These are phyloP conservation scores for Metarhizium anisopliae DNA, from an alignment of 2,329 filamentous ascomycete species.

Conservation along the genomic window DNA sequence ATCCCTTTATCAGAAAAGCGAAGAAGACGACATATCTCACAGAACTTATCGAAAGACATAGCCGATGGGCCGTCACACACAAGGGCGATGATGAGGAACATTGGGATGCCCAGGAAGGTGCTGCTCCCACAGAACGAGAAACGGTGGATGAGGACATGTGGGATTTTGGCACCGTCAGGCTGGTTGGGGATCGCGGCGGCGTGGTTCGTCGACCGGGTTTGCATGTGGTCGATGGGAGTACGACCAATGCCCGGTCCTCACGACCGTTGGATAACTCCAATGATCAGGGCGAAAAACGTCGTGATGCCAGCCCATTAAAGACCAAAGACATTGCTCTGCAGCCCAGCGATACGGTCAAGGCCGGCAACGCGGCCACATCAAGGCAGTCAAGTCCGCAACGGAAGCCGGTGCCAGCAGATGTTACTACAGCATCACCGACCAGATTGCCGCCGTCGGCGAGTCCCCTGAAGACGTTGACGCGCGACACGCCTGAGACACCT, in stretches of 20 bases:
- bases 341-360: constrained; percentile 48
- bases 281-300: constrained; percentile 43
- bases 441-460: constrained; percentile 50
- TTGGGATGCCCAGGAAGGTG: constrained; percentile 45
- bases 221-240: constrained; percentile 69
- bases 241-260: constrained; percentile 64
- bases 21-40: constrained; percentile 97
- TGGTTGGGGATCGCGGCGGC: constrained; percentile 59
- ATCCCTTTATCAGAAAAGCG: constrained; percentile 81
- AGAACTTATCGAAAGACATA: constrained; percentile 85
- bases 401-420: constrained; percentile 36
- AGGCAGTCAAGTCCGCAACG: constrained; percentile 53
- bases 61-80: constrained; percentile 76
- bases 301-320: constrained; percentile 45
- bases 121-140: constrained; percentile 44
- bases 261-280: constrained; percentile 38
- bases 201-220: constrained; percentile 47
- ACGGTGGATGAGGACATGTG: constrained; percentile 75
- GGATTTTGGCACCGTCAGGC: constrained; percentile 94
- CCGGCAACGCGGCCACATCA: constrained; percentile 35
- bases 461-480: constrained; percentile 19
- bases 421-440: constrained; percentile 38
- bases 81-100: constrained; percentile 60
- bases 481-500: constrained; percentile 36
- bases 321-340: constrained; percentile 34